phyloP scores from a whole-genome alignment of 495 filamentous ascomycete genomes.

The Aspergillus cavernicola region DNA sequence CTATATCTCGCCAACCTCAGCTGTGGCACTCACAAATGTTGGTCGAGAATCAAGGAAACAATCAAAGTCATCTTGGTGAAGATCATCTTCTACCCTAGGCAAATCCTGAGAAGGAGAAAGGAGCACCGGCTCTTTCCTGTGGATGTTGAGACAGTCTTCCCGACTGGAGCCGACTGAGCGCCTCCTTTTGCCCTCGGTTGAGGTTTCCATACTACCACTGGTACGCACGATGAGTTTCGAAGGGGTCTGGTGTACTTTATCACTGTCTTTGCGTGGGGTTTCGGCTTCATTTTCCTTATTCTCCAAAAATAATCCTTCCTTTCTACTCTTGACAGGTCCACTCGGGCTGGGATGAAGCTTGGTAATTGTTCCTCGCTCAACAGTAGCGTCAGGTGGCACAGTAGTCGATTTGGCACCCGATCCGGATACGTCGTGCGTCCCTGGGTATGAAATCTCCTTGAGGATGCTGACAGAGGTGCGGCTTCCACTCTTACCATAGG shows the following conservation, averaged over 20 bases:
- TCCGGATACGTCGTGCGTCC: conserved; percentile 31
- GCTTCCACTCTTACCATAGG: conserved; percentile 24
- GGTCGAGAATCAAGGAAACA: conserved; percentile 15
- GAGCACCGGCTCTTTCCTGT: conserved; percentile 14
- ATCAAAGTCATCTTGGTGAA: conserved; percentile 16
- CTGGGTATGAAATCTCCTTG: conserved; percentile 25
- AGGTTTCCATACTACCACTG: conserved; percentile 21
- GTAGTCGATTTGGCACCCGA: conserved; percentile 27
- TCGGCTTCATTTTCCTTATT: conserved; percentile 26
- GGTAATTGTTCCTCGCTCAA: conserved; percentile 11
- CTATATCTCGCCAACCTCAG: conserved; percentile 16
- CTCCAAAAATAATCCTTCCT: conserved; percentile 28
- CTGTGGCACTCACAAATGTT: conserved; percentile 1
- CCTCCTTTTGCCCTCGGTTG: conserved; percentile 17
- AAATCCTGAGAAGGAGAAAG: conserved; percentile 18
- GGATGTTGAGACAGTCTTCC: conserved; percentile 13
- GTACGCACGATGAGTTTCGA: conserved; percentile 18
- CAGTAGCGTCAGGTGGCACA: conserved; percentile 9
- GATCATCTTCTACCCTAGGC: conserved; percentile 11
- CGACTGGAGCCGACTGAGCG: conserved; percentile 15
- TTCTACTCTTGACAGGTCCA: conserved; percentile 38
- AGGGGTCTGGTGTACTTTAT: conserved; percentile 16
- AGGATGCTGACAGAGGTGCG: conserved; percentile 12
- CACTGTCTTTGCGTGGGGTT: conserved; percentile 11
- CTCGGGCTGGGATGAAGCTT: conserved; percentile 34